These are phyloP conservation scores for Cladosporium sp. DNA, from an alignment of 2,329 filamentous ascomycete species.

Conservation along the genomic window DNA sequence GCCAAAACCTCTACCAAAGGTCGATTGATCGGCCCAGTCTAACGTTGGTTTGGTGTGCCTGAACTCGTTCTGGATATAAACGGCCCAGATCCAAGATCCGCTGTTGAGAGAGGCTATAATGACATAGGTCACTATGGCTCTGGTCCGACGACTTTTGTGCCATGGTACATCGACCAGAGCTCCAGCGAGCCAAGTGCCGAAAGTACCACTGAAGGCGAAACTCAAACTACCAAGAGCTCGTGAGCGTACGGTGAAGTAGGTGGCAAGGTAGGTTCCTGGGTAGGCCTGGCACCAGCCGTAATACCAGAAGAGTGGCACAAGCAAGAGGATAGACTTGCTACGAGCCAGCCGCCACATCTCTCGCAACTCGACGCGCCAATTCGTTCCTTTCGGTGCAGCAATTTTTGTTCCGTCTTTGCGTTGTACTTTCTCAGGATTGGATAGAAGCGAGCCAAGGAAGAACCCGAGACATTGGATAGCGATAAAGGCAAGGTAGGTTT, in stretches of 20 bases:
- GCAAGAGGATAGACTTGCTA: slow-evolving; percentile 40
- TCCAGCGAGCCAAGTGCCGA: slow-evolving; percentile 31
- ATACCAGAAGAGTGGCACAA: slow-evolving; percentile 48
- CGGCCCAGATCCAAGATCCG: slow-evolving; percentile 27
- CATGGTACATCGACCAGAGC: slow-evolving; percentile 24
- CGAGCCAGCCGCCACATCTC: slow-evolving; percentile 40
- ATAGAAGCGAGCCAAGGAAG: slow-evolving; percentile 44
- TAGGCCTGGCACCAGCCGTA: slow-evolving; percentile 45
- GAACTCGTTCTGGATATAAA: slow-evolving; percentile 39
- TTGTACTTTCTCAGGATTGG: slow-evolving; percentile 45
- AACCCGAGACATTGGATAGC: slow-evolving; percentile 41
- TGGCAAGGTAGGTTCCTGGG: slow-evolving; percentile 44
- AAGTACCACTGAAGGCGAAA: slow-evolving; percentile 42
- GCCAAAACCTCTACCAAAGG: slow-evolving; percentile 18
- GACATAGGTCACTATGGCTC: slow-evolving; percentile 25
- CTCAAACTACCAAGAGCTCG: slow-evolving; percentile 48
- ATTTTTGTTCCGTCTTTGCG: slow-evolving; percentile 44
- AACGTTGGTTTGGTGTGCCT: slow-evolving; percentile 43
- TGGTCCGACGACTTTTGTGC: slow-evolving; percentile 16
- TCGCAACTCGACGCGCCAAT: slow-evolving; percentile 41
- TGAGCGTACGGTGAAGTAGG: slow-evolving; percentile 50
- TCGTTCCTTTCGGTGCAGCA: slow-evolving; percentile 38
- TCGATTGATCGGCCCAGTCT: slow-evolving; percentile 42
- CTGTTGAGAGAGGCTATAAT: slow-evolving; percentile 24
- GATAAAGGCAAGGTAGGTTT: slow-evolving; percentile 46